phyloP scores from a whole-genome alignment of 805 yeast genomes.

The Hermanozyma aechmeae region DNA sequence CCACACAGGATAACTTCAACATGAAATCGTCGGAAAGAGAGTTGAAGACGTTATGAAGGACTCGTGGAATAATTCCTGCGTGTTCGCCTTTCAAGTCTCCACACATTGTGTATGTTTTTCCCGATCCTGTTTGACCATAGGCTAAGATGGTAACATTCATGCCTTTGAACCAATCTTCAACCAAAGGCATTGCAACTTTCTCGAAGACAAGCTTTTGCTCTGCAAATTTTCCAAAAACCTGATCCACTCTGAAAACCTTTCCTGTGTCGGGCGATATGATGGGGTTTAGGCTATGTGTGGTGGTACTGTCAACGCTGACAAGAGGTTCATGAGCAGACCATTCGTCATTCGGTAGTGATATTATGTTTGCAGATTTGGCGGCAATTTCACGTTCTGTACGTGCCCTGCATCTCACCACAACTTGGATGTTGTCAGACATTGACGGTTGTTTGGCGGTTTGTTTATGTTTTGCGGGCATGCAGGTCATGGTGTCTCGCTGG shows the following conservation, averaged over 20 bases:
- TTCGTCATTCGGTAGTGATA: conserved; percentile 33
- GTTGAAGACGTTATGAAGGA: conserved; percentile 42
- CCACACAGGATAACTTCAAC: conserved; percentile 74
- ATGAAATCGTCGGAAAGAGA: conserved; percentile 43
- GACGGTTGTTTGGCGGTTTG: too few relatives aligned
- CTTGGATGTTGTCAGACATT: conserved; percentile 35
- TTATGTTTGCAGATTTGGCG: conserved; percentile 38
- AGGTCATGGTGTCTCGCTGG: too few relatives aligned
- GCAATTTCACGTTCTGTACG: conserved; percentile 35
- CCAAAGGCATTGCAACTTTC: conserved; percentile 62
- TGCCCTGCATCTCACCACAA: conserved; percentile 47
- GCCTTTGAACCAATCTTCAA: conserved; percentile 54
- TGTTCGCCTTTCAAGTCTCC: conserved; percentile 26
- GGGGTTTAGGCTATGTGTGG: conserved; percentile 10
- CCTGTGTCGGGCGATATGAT: conserved; percentile 31
- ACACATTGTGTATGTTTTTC: conserved; percentile 73
- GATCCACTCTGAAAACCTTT: conserved; percentile 53
- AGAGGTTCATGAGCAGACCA: conserved; percentile 10
- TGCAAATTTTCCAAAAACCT: conserved; percentile 75
- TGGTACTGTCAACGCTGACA: conserved; percentile 12
- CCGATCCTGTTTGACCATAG: conserved; percentile 80
- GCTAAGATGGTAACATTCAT: conserved; percentile 72
- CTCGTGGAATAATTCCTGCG: conserved; percentile 56
- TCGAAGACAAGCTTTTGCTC: conserved; percentile 62
- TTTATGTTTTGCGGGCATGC: too few relatives aligned